Evolutionary conservation across 2,329 filamentous ascomycete species (phyloP).

Genomic region (Aspergillus ochraceus): DNA sequence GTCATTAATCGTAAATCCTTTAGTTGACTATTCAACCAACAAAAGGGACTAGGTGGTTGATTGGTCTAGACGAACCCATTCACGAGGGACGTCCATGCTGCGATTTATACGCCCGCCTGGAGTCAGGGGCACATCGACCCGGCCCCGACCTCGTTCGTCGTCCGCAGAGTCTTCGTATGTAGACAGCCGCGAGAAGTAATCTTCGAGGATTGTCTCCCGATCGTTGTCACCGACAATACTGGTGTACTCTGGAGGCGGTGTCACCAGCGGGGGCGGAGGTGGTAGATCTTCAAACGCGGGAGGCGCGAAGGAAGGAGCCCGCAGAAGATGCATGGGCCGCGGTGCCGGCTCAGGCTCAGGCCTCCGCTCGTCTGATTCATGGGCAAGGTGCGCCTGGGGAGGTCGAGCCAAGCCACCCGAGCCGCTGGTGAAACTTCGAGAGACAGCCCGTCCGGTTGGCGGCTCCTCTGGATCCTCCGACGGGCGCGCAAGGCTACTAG

Average conservation of each 20-base stretch:
- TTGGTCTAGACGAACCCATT: constrained; percentile 50
- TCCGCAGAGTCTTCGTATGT: constrained; percentile 63
- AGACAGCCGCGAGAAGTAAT: constrained; percentile 82
- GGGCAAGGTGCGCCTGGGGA: constrained; percentile 51
- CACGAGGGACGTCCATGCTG: constrained; percentile 64
- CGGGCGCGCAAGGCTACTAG: constrained; percentile 19
- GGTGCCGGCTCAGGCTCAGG: constrained; percentile 40
- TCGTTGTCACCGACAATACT: constrained; percentile 68
- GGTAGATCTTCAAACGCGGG: constrained; percentile 82
- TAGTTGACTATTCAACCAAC: background rate
- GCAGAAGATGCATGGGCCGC: constrained; percentile 80
- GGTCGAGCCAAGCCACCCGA: constrained; percentile 46
- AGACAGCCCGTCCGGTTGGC: constrained; percentile 21
- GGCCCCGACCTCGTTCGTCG: constrained; percentile 47
- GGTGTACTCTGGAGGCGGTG: constrained; percentile 84
- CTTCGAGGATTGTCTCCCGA: constrained; percentile 69
- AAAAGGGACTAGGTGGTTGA: constrained; percentile 14
- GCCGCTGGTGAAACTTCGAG: constrained; percentile 41
- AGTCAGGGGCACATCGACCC: constrained; percentile 61
- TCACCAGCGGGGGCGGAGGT: constrained; percentile 71
- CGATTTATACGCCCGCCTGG: constrained; percentile 63
- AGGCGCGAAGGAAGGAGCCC: constrained; percentile 82
- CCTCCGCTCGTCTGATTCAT: constrained; percentile 47
- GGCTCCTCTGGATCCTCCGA: constrained; percentile 31
- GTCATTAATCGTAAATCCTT: background rate